Conservation (phyloP, 2,329 filamentous ascomycete genomes). For the Nectriaceae sp. region DNA sequence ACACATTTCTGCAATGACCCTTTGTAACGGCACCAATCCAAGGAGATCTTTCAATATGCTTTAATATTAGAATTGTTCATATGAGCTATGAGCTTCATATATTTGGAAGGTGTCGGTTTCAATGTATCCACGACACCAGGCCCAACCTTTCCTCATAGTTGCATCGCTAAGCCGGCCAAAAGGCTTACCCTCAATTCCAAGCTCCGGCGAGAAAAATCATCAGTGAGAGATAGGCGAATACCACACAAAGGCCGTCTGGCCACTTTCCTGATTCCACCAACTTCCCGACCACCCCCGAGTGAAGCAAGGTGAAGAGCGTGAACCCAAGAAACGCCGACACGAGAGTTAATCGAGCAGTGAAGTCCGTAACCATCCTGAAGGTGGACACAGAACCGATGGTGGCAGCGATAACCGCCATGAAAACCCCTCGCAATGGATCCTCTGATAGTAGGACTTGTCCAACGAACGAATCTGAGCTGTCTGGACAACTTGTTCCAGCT, state of each 20-base stretch:
- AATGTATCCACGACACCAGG: too few species aligned
- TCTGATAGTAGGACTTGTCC: neutral
- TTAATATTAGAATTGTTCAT: too few species aligned
- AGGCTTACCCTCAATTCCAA: too few species aligned
- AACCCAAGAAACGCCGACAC: constrained; percentile 41
- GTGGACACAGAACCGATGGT: constrained; percentile 57
- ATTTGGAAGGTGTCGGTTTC: too few species aligned
- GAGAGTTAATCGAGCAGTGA: constrained; percentile 59
- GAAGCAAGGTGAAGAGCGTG: too few species aligned
- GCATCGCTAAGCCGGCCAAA: too few species aligned
- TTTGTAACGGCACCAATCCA: too few species aligned
- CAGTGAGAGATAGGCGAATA: constrained; percentile 27
- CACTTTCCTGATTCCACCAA: constrained; percentile 17
- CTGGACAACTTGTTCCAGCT: neutral
- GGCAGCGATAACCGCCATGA: constrained; percentile 24
- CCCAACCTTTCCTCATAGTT: too few species aligned
- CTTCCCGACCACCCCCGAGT: constrained; percentile 24
- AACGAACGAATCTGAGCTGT: neutral
- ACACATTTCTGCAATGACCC: too few species aligned
- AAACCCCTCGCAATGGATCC: constrained; percentile 4
- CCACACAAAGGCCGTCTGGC: constrained; percentile 28
- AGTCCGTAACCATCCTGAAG: constrained; percentile 58
- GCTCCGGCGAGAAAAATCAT: too few species aligned
- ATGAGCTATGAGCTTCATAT: too few species aligned
- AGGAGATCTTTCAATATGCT: too few species aligned